phyloP scores from a whole-genome alignment of 768 basidiomycete genomes.

The Collybia sp. region DNA sequence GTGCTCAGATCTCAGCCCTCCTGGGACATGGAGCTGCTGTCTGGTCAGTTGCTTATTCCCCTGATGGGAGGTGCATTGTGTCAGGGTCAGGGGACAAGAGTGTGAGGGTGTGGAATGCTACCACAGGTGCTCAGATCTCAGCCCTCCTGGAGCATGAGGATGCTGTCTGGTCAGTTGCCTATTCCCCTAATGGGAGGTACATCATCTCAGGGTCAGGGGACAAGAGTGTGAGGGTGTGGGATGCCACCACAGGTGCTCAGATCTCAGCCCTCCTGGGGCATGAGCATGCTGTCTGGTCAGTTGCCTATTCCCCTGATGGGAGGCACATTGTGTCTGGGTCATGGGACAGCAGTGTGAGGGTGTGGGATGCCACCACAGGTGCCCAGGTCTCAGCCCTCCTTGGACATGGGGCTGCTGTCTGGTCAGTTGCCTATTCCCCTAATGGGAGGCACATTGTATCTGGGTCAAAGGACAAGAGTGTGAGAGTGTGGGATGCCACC shows the following conservation, averaged over 20 bases:
- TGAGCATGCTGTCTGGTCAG: slow-evolving; percentile 1
- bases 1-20: slow-evolving; percentile 1
- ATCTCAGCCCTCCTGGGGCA: slow-evolving; percentile 1
- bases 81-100: slow-evolving; percentile 11
- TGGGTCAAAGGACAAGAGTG: slow-evolving; percentile 4
- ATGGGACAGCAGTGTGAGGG: slow-evolving; percentile 9
- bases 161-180: slow-evolving; percentile 14
- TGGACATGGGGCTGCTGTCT: slow-evolving; percentile 12
- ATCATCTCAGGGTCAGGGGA: slow-evolving; percentile 11
- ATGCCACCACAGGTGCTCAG: background rate
- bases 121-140: background rate
- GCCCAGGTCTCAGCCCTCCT: slow-evolving; percentile 3
- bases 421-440: slow-evolving; percentile 12
- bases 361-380: slow-evolving; percentile 18
- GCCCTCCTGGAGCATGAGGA: slow-evolving; percentile 11
- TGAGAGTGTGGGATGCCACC: slow-evolving; percentile 19
- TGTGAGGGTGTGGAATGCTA: slow-evolving; percentile 7
- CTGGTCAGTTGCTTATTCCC: slow-evolving; percentile 12
- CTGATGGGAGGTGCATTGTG: background rate
- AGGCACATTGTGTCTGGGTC: background rate
- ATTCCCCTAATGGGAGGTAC: slow-evolving; percentile 20
- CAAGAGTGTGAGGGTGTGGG: slow-evolving; percentile 2
- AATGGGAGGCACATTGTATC: background rate
- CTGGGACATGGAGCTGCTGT: slow-evolving; percentile 14
- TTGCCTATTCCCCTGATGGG: slow-evolving; percentile 1